Evolutionary conservation across 306 rosid species (phyloP), one percentile per base, ranked within the genome.

Genomic region (Cicer bijugum): DNA sequence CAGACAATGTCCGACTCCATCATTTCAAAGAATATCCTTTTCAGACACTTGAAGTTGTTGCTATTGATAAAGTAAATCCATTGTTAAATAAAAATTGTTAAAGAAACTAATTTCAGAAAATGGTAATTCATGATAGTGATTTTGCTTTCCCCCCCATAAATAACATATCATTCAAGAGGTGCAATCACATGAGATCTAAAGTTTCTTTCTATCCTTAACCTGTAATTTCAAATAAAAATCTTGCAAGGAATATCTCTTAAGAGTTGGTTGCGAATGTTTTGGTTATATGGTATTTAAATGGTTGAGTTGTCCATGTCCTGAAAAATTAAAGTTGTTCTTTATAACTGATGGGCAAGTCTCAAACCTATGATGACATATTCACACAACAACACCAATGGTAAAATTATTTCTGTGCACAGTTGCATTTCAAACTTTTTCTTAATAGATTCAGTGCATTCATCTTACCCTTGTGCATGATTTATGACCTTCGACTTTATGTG

Each of bases 1-100:
- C 97, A 93, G 82, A 79, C 90, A 53, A 91, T 93, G 97, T 89
- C 98, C 0, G 97, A 93, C 84, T 91, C 97, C 78, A 93, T 93
- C 69, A 87, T 93, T 69, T 81, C 96, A 59, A 93, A 93, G 88
- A 90, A 91, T 93, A 93, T 93, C 97, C 98, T 93, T 90, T 78
- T 74, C 92, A 88, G 20, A 7, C 11, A 8, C 55, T 74, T 76
- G 37, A 15, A 80, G 51, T 62, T 52, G 51, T 67, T 52, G 19
- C 1, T 58, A 4, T 14, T 14, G 17, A 3, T 69, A 8, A 39
- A 19, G 17, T 69, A 17, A 14, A 46, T 9, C 52, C 6, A 12
- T 61, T 35, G 16, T 7, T 60, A 20, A 3, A 57, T 53, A 61
- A 62, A 4, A 61, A 55, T 33, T 39, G 15, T 50, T 46, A 1